Evolutionary conservation across 2,329 filamentous ascomycete genomes (phyloP).

Genomic region (Aureobasidium sp.): DNA sequence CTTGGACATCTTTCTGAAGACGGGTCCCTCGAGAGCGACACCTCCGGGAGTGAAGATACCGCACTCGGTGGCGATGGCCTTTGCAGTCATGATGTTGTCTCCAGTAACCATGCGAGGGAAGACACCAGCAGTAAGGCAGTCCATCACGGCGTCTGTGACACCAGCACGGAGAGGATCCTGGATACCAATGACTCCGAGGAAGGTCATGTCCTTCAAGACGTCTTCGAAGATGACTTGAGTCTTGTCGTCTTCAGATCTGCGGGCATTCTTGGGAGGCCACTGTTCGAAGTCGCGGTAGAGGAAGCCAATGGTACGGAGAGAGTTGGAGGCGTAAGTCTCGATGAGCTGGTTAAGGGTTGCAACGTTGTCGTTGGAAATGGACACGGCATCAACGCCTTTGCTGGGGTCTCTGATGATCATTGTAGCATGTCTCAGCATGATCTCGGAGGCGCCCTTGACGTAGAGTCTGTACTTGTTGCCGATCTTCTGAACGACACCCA

Average conservation of each 20-base stretch:
- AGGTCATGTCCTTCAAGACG: constrained; percentile 63
- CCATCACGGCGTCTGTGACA: constrained; percentile 57
- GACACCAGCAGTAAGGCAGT: constrained; percentile 60
- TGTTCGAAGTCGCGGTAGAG: constrained; percentile 66
- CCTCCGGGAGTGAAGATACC: constrained; percentile 48
- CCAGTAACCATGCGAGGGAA: constrained; percentile 66
- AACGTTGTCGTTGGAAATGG: constrained; percentile 49
- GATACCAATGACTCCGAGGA: constrained; percentile 64
- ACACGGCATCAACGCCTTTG: constrained; percentile 44
- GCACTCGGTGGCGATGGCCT: constrained; percentile 64
- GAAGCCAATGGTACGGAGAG: constrained; percentile 75
- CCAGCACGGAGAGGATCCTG: constrained; percentile 63
- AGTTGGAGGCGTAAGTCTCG: constrained; percentile 66
- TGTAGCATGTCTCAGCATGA: constrained; percentile 39
- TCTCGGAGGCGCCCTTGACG: constrained; percentile 45
- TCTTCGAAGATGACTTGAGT: constrained; percentile 57
- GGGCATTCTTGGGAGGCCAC: constrained; percentile 64
- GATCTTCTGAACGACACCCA: constrained; percentile 54
- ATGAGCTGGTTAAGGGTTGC: constrained; percentile 58
- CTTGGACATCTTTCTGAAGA: constrained; percentile 35
- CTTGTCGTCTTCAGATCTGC: constrained; percentile 50
- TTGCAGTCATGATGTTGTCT: constrained; percentile 63
- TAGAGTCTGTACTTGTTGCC: constrained; percentile 48
- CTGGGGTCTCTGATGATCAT: constrained; percentile 50
- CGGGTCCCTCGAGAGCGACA: constrained; percentile 36